phyloP scores from a whole-genome alignment of 306 rosid species.

The Fragaria nilgerrensis region DNA sequence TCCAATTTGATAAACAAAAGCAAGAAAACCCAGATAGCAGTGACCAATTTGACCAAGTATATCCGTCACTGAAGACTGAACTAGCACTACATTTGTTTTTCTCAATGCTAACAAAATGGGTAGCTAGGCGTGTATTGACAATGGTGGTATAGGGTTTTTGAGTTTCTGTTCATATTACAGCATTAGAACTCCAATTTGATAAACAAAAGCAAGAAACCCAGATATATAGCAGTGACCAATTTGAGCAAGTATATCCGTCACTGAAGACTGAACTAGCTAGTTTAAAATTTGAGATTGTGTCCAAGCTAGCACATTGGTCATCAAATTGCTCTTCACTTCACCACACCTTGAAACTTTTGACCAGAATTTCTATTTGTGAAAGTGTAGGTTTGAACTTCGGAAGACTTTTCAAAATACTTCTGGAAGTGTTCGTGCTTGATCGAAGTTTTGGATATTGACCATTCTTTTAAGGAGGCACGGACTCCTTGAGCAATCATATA shows the following conservation, averaged over 20 bases:
- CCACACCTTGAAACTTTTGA: constrained; percentile 22
- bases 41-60: not conserved
- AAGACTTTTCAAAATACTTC: constrained; percentile 33
- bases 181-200: too few species aligned
- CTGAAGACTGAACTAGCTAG: too few species aligned
- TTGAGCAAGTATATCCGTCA: too few species aligned
- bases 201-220: too few species aligned
- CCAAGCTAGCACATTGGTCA: not conserved
- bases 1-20: not conserved
- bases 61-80: not conserved
- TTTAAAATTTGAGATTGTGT: not conserved
- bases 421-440: constrained; percentile 26
- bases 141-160: too few species aligned
- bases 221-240: too few species aligned
- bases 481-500: not conserved
- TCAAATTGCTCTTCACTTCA: not conserved
- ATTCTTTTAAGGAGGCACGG: not conserved
- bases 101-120: too few species aligned
- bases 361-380: not conserved
- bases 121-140: too few species aligned
- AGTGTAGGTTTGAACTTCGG: constrained; percentile 18
- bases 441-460: not conserved
- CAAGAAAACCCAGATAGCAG: not conserved
- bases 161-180: too few species aligned
- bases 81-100: too few species aligned